Percentiles rank a stretch among this genome's conserved stretches.
These are phyloP conservation scores for Nothophaeocryptopus gaeumannii DNA, from an alignment of 2,329 filamentous ascomycete species.

Conservation along the genomic window DNA sequence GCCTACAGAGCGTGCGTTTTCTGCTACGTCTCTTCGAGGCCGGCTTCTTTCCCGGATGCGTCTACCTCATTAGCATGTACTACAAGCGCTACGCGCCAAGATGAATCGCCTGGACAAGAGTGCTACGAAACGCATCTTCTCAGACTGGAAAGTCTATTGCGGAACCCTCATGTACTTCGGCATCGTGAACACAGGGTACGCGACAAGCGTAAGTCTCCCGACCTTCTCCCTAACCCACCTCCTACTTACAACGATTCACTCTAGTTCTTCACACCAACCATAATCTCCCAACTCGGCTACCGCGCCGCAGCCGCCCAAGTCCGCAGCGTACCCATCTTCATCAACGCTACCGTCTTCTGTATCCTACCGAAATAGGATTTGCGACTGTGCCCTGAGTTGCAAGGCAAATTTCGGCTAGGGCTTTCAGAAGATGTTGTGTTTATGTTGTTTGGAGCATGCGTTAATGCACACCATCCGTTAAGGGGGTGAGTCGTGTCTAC, in stretches of 20 bases:
- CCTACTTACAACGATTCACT: no score
- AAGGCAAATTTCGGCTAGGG: no score
- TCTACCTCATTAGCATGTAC: constrained; percentile 31
- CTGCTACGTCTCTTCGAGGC: constrained; percentile 72
- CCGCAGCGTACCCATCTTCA: constrained; percentile 43
- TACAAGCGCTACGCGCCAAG: constrained; percentile 32
- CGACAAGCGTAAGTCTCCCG: constrained; percentile 27
- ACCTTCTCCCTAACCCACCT: no score
- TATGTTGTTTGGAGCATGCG: no score
- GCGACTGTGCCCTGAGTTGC: no score
- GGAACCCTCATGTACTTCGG: constrained; percentile 36
- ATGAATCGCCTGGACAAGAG: constrained; percentile 56
- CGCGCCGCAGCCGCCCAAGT: constrained; percentile 48
- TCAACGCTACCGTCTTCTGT: constrained; percentile 21
- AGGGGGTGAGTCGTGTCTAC: no score
- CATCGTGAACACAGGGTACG: constrained; percentile 49
- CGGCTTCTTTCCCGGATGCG: constrained; percentile 55
- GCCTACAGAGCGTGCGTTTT: constrained; percentile 31
- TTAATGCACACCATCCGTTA: no score
- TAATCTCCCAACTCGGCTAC: constrained; percentile 63
- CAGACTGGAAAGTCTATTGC: constrained; percentile 54
- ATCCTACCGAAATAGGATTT: no score
- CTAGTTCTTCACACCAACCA: constrained; percentile 47
- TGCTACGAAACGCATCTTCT: constrained; percentile 47
- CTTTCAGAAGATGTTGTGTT: no score